phyloP scores from a whole-genome alignment of 192 early-diverging fungal species.

The Coemansia sp. region DNA sequence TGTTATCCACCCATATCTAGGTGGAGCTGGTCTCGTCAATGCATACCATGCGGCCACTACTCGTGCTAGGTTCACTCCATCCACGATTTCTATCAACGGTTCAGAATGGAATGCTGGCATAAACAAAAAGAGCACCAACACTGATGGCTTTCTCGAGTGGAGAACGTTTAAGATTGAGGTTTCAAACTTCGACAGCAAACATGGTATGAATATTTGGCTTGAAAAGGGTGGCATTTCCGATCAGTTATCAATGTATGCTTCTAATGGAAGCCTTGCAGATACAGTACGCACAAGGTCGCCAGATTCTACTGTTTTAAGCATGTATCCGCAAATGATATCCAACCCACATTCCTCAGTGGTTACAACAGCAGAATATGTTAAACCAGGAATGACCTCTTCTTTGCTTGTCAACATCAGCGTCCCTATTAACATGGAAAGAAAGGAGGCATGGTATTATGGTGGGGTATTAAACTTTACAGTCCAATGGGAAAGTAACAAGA shows the following conservation, averaged over 20 bases:
- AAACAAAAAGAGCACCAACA: constrained; percentile 43
- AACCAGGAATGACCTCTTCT: constrained; percentile 12
- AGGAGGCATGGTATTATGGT: constrained; percentile 54
- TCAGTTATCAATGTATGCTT: constrained; percentile 28
- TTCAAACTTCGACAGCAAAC: constrained; percentile 14
- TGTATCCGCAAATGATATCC: not conserved
- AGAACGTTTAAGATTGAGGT: constrained; percentile 8
- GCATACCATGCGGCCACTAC: constrained; percentile 61
- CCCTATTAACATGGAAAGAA: constrained; percentile 29
- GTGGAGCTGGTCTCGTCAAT: constrained; percentile 76
- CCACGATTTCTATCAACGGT: constrained; percentile 57
- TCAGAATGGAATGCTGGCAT: constrained; percentile 9
- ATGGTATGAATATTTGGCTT: constrained; percentile 13
- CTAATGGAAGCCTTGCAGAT: constrained; percentile 12
- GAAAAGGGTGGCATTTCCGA: constrained; percentile 7
- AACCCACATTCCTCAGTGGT: not conserved
- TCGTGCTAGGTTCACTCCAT: constrained; percentile 57
- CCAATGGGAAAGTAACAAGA: constrained; percentile 14
- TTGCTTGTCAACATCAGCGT: constrained; percentile 17
- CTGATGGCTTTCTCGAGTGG: constrained; percentile 10
- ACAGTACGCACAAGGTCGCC: constrained; percentile 17
- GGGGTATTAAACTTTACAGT: constrained; percentile 41
- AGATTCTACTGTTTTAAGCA: not conserved
- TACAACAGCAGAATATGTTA: constrained; percentile 9
- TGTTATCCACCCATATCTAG: constrained; percentile 47